Base-by-base conservation (phyloP, 805 yeast species). In the Dipodascopsis tothii region DNA sequence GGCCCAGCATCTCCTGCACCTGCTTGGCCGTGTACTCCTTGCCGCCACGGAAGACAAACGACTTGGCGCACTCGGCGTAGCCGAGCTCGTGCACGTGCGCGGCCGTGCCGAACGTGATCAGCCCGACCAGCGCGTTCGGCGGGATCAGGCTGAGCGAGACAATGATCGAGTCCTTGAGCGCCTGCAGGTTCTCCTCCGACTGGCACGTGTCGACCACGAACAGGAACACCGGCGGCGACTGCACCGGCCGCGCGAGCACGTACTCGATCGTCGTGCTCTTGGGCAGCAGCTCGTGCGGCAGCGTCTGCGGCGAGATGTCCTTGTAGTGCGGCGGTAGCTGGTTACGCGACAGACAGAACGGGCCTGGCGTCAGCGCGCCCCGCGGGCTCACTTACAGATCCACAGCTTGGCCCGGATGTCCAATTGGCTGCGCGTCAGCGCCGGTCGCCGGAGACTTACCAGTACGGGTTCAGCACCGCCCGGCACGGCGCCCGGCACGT, bases 151-250 rank as follows among this genome's bases (percentile, higher is more conserved):
- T 73, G 55, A 88, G 70, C 1, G 92, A 78, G 43, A 83, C 74
- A 39, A 84, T 74, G 58, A 87, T 72, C 27, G 90, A 73, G 55
- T 84, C 94, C 59, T 84, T 85, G 64, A 88, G 72, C 2, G 94
- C 84, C 60, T 78, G 77, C 57, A 88, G 71, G 60, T 85, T 87
- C 56, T 87, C 96, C 45, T 77, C 80, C 59, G 87, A 94, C 65
- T 90, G 90, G 62, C 95, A 85, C 50, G 86, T 68, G 63, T 88
- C 97, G 52, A 88, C 79, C 23, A 85, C 87, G 59, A 84, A 85
- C 45, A 86, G 66, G 62, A 85, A 88, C 37, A 85, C 76, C 6
- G 96, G 96, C 5, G 96, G 95, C 42, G 77, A 72, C 52, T 76
- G 81, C 20, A 80, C 85, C 3, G 94, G 92, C 58, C 88, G 79